These are phyloP conservation scores for Dichotomocladium elegans DNA, from an alignment of 371 early-diverging fungal species.

Conservation along the genomic window DNA sequence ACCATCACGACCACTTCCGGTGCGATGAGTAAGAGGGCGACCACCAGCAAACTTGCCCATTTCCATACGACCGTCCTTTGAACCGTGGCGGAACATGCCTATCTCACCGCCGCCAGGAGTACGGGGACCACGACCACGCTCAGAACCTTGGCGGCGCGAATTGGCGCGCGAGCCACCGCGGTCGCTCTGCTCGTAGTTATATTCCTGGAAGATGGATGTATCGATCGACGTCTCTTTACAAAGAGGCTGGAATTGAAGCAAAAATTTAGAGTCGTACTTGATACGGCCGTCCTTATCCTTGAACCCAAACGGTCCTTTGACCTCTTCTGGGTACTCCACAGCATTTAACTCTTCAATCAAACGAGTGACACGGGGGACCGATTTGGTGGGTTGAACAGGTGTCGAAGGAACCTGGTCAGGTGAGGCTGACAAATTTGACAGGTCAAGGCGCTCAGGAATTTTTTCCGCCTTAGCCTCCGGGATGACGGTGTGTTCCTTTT, in stretches of 20 bases:
- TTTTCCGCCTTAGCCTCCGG: constrained; percentile 29
- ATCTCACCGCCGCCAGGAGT: constrained; percentile 43
- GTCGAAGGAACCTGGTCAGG: constrained; percentile 14
- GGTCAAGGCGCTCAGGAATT: constrained; percentile 30
- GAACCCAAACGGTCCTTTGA: constrained; percentile 32
- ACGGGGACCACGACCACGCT: constrained; percentile 55
- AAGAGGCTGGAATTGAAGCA: constrained; percentile 72
- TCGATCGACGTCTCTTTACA: constrained; percentile 66
- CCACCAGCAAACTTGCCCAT: constrained; percentile 53
- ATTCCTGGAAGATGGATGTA: constrained; percentile 59
- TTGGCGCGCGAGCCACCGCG: constrained; percentile 35
- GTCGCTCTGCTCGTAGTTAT: constrained; percentile 54
- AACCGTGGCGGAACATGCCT: constrained; percentile 42
- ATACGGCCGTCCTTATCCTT: constrained; percentile 46
- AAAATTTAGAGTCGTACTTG: constrained; percentile 69
- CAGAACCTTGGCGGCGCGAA: constrained; percentile 58
- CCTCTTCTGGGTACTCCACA: constrained; percentile 39
- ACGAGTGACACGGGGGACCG: constrained; percentile 21
- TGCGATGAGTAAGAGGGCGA: constrained; percentile 39
- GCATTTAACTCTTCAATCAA: constrained; percentile 31
- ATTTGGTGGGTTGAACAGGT: constrained; percentile 15
- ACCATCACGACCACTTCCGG: constrained; percentile 50
- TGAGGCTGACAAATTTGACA: constrained; percentile 9
- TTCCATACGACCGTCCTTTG: constrained; percentile 38
- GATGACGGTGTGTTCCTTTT: constrained; percentile 22